Evolutionary conservation across 2,329 filamentous ascomycete species (phyloP).

Genomic region (Phoma sp.): DNA sequence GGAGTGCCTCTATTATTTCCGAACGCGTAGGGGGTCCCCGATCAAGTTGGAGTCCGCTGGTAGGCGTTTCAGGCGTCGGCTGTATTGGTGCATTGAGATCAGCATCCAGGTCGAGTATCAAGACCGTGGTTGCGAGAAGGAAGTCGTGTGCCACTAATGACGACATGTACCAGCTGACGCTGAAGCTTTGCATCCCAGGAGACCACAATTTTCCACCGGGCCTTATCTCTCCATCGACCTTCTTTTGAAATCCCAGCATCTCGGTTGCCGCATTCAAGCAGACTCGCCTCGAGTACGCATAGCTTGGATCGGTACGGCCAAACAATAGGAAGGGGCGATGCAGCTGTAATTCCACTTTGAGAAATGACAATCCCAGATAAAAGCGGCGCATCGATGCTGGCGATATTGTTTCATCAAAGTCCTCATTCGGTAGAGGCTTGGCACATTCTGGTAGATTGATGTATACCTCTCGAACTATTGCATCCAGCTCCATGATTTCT

Average conservation of each 20-base stretch:
- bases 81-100: slow-evolving; percentile 29
- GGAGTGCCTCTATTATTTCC: slow-evolving; percentile 33
- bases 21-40: slow-evolving; percentile 29
- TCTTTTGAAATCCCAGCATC: slow-evolving; percentile 53
- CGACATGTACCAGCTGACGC: slow-evolving; percentile 53
- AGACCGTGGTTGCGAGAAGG: slow-evolving; percentile 55
- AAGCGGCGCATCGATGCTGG: slow-evolving; percentile 34
- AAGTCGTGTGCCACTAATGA: slow-evolving; percentile 55
- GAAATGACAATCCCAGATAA: slow-evolving; percentile 40
- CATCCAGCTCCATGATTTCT: slow-evolving; percentile 37
- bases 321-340: slow-evolving; percentile 46
- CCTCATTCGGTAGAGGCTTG: slow-evolving; percentile 18
- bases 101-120: slow-evolving; percentile 52
- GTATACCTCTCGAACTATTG: slow-evolving; percentile 29
- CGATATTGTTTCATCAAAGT: slow-evolving; percentile 19
- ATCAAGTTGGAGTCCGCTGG: slow-evolving; percentile 25
- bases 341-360: slow-evolving; percentile 44
- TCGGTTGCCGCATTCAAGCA: slow-evolving; percentile 55
- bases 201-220: slow-evolving; percentile 45
- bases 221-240: slow-evolving; percentile 50
- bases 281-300: slow-evolving; percentile 49
- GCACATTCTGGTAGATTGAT: slow-evolving; percentile 28
- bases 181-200: slow-evolving; percentile 41
- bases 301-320: slow-evolving; percentile 46
- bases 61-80: not conserved